These are phyloP conservation scores for Cercospora sesami DNA, from an alignment of 2,329 filamentous ascomycete species.

Conservation along the genomic window DNA sequence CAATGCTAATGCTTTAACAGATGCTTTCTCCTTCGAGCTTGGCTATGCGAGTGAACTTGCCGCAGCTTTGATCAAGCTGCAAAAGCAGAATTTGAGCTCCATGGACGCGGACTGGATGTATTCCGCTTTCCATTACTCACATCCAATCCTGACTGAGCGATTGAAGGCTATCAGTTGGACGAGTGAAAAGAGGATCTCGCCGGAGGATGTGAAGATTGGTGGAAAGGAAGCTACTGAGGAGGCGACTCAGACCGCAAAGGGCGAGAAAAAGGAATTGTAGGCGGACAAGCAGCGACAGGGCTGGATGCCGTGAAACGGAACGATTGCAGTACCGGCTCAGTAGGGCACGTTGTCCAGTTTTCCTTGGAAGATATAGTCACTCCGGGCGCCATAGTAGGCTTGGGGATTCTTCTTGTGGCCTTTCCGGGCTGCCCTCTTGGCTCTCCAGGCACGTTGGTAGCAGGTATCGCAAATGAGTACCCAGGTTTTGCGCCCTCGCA, in stretches of 20 bases:
- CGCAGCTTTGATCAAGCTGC: slow-evolving; percentile 88
- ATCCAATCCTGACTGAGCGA: slow-evolving; percentile 92
- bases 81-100: slow-evolving; percentile 95
- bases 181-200: slow-evolving; percentile 58
- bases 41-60: slow-evolving; percentile 84
- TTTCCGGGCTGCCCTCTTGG: not conserved
- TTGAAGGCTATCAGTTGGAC: slow-evolving; percentile 89
- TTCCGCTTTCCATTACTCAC: slow-evolving; percentile 97
- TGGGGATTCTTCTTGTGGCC: not conserved
- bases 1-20: slow-evolving; percentile 40
- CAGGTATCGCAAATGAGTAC: not conserved
- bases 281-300: not conserved
- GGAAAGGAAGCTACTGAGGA: slow-evolving; percentile 12
- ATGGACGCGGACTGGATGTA: slow-evolving; percentile 99
- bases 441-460: not conserved
- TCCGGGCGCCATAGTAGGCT: not conserved
- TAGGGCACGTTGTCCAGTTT: not conserved
- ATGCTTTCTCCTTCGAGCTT: slow-evolving; percentile 80
- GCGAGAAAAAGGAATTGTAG: slow-evolving; percentile 19
- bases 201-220: slow-evolving; percentile 42
- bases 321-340: not conserved
- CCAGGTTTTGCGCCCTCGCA: not conserved
- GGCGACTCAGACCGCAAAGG: slow-evolving; percentile 1
- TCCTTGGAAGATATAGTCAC: not conserved
- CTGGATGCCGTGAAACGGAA: not conserved